A percentile compares a stretch with the other conserved stretches of the same genome.
These are phyloP conservation scores for Edaphochlamys debaryana DNA, from an alignment of 139 green algal genomes.

Conservation along the genomic window DNA sequence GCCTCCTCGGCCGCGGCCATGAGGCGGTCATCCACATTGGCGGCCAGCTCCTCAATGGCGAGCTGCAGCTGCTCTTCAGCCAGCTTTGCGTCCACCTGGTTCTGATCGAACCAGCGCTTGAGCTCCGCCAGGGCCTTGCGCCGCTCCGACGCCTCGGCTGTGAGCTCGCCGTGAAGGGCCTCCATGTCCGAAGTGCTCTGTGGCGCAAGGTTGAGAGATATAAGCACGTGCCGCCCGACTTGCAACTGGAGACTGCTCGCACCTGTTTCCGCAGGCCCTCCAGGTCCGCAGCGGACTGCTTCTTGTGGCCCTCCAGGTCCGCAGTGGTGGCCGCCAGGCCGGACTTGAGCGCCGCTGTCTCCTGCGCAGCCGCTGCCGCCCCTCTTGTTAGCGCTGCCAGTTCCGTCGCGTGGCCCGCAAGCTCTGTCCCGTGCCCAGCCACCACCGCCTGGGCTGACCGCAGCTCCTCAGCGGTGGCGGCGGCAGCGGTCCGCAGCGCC, in stretches of 20 bases:
- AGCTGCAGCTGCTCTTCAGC: slow-evolving; percentile 36
- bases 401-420: neutral
- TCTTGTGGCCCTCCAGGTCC: neutral
- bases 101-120: slow-evolving; percentile 46
- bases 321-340: neutral
- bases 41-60: slow-evolving; percentile 30
- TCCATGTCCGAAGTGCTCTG: too few species aligned
- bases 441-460: too few species aligned
- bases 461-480: too few species aligned
- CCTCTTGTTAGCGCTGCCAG: neutral
- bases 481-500: too few species aligned
- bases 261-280: too few species aligned
- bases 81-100: slow-evolving; percentile 46
- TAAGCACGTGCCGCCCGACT: too few species aligned
- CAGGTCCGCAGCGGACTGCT: neutral
- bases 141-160: slow-evolving; percentile 12
- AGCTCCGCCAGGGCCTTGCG: slow-evolving; percentile 1
- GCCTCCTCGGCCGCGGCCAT: slow-evolving; percentile 28
- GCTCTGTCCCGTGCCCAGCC: too few species aligned
- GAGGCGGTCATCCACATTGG: neutral
- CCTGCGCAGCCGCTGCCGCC: neutral
- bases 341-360: neutral
- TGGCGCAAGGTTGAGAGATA: too few species aligned
- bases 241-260: too few species aligned
- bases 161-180: neutral